A percentile compares a stretch with the other conserved stretches of the same genome.
Evolutionary conservation across 805 yeast genomes (phyloP).

Genomic region (Scheffersomyces lignosus): DNA sequence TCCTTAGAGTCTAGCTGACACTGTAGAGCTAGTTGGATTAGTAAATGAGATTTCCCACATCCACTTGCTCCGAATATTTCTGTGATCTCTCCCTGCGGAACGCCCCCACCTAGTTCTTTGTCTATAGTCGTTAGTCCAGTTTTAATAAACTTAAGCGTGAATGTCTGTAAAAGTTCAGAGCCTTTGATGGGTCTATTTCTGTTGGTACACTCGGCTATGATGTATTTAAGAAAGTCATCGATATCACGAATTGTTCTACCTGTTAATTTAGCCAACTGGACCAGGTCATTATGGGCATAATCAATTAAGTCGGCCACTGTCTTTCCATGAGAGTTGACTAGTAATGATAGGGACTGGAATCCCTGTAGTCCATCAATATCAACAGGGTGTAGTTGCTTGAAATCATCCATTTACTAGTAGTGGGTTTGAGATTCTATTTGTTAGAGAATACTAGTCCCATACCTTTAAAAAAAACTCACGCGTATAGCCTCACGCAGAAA

Average conservation of each 20-base stretch:
- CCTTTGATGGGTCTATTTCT: conserved; percentile 2
- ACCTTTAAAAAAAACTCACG: no score
- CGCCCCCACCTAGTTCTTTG: conserved; percentile 28
- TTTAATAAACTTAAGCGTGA: conserved; percentile 2
- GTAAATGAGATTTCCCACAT: conserved; percentile 81
- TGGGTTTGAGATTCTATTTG: not conserved
- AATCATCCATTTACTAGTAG: conserved; percentile 20
- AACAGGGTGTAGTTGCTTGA: conserved; percentile 19
- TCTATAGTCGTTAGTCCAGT: conserved; percentile 31
- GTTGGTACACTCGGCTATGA: conserved; percentile 8
- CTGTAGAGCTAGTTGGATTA: conserved; percentile 62
- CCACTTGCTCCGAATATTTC: conserved; percentile 86
- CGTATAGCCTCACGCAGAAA: no score
- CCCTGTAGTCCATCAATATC: conserved; percentile 8
- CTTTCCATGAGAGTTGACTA: conserved; percentile 23
- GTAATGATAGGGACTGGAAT: conserved; percentile 14
- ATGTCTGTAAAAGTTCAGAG: no score
- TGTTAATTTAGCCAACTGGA: conserved; percentile 18
- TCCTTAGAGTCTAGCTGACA: conserved; percentile 40
- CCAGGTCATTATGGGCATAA: conserved; percentile 10
- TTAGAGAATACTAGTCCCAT: no score
- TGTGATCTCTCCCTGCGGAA: conserved; percentile 35
- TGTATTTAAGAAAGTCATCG: conserved; percentile 16
- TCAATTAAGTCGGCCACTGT: conserved; percentile 23
- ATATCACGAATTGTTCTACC: conserved; percentile 29